Evolutionary conservation across 2,329 filamentous ascomycete species (phyloP).

Genomic region (Chrysoporthe puriensis): DNA sequence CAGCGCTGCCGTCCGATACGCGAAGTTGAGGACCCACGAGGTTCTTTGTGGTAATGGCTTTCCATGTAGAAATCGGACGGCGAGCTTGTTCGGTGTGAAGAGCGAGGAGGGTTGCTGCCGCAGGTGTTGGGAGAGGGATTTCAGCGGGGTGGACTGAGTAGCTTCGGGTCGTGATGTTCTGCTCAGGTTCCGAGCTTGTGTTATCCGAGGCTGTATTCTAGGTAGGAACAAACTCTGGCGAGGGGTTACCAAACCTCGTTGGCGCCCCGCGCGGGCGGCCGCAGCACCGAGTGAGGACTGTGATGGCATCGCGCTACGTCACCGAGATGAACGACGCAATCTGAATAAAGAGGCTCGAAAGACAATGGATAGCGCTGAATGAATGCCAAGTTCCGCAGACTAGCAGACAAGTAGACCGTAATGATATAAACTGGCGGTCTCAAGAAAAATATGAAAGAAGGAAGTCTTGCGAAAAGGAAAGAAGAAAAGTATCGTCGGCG

Average conservation of each 20-base stretch:
- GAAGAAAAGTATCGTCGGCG: neutral
- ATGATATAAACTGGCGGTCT: neutral
- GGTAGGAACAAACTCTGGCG: conserved; percentile 7
- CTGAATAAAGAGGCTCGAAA: neutral
- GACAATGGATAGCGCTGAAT: neutral
- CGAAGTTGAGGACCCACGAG: conserved; percentile 57
- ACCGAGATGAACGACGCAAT: conserved; percentile 4
- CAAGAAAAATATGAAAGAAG: neutral
- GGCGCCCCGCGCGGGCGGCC: conserved; percentile 25
- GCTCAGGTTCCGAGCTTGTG: conserved; percentile 20
- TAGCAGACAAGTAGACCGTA: neutral
- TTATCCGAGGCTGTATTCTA: conserved; percentile 10
- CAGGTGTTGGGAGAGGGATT: conserved; percentile 14
- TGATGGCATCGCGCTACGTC: conserved; percentile 26
- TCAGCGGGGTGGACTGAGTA: conserved; percentile 13
- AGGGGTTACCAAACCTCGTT: conserved; percentile 12
- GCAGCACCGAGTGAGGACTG: conserved; percentile 22
- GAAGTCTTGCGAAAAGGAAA: neutral
- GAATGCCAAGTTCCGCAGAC: neutral
- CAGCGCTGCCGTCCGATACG: conserved; percentile 71
- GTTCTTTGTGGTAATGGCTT: conserved; percentile 54
- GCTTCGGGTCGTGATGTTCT: conserved; percentile 15
- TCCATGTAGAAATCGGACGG: conserved; percentile 52
- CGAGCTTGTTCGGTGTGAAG: conserved; percentile 32
- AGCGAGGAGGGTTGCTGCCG: conserved; percentile 20